Percentiles rank a stretch among this genome's conserved stretches.
Conservation (phyloP, 2,329 filamentous ascomycete genomes). For the Aspergillus floridensis region DNA sequence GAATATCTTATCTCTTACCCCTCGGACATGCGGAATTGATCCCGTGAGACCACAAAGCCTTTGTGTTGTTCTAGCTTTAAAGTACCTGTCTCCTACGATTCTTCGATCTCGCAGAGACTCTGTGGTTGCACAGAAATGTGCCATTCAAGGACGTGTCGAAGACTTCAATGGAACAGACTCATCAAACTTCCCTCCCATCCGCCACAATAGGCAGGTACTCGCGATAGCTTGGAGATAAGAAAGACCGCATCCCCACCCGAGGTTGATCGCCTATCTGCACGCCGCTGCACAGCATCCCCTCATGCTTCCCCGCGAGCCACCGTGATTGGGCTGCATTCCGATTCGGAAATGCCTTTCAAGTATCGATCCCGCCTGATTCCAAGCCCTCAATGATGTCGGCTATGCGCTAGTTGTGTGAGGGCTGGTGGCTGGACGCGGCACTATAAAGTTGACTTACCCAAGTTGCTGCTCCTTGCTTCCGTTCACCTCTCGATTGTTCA, state of each 20-base stretch:
- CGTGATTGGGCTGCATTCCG: not conserved
- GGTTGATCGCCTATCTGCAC: not conserved
- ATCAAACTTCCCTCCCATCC: not conserved
- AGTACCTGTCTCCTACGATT: no score
- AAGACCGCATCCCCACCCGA: not conserved
- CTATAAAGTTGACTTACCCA: not conserved
- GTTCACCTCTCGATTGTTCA: not conserved
- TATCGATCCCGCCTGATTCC: not conserved
- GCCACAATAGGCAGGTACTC: slow-evolving; percentile 2
- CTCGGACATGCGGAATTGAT: not conserved
- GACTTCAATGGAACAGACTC: no score
- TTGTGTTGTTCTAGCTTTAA: not conserved
- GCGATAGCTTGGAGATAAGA: not conserved
- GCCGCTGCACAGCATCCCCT: not conserved
- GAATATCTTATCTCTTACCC: not conserved
- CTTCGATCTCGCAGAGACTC: no score
- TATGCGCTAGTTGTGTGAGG: not conserved
- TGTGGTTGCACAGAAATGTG: no score
- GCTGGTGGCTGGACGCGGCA: not conserved
- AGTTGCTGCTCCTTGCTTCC: not conserved
- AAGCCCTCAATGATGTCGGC: not conserved
- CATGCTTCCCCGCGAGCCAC: not conserved
- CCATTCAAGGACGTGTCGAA: no score
- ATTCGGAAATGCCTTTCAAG: not conserved
- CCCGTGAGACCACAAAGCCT: not conserved